These are phyloP conservation scores for Trichophyton verrucosum DNA, from an alignment of 2,329 filamentous ascomycete genomes.

Conservation along the genomic window DNA sequence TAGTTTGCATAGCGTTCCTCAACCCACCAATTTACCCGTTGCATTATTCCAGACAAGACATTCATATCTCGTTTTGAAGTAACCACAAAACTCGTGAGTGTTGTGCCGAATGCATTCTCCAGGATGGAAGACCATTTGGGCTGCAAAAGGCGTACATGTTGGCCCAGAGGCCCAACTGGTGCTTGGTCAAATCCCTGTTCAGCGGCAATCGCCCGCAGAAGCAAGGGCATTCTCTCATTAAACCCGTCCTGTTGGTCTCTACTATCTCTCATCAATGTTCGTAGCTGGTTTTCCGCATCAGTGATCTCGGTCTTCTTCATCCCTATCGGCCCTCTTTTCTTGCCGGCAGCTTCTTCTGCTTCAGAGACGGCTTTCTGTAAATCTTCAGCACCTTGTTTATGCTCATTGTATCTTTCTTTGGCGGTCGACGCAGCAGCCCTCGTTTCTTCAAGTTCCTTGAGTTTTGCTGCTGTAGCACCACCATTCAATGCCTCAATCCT, in stretches of 20 bases:
- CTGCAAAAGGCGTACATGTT: constrained; percentile 61
- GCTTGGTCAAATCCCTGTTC: constrained; percentile 56
- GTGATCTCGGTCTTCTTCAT: constrained; percentile 45
- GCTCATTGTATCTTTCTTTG: constrained; percentile 29
- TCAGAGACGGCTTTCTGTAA: constrained; percentile 26
- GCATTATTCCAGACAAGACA: constrained; percentile 55
- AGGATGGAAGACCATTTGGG: constrained; percentile 74
- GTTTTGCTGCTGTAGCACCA: constrained; percentile 52
- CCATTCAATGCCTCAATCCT: constrained; percentile 58
- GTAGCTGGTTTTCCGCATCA: constrained; percentile 40
- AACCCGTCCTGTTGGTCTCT: constrained; percentile 53
- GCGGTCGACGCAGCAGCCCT: constrained; percentile 40
- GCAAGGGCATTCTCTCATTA: constrained; percentile 46
- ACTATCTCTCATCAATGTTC: constrained; percentile 45
- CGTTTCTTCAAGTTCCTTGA: constrained; percentile 47
- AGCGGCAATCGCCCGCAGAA: constrained; percentile 57
- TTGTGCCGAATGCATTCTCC: constrained; percentile 60
- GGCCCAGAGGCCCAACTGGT: constrained; percentile 74
- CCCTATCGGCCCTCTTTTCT: constrained; percentile 17
- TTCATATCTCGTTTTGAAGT: constrained; percentile 62
- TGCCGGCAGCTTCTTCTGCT: constrained; percentile 24
- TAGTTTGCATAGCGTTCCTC: not conserved
- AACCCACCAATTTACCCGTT: constrained; percentile 40
- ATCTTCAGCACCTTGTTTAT: constrained; percentile 24
- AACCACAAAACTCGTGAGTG: constrained; percentile 68